Evolutionary conservation across 306 rosid genomes (phyloP).

Genomic region (Vigna reflexopilosa): DNA sequence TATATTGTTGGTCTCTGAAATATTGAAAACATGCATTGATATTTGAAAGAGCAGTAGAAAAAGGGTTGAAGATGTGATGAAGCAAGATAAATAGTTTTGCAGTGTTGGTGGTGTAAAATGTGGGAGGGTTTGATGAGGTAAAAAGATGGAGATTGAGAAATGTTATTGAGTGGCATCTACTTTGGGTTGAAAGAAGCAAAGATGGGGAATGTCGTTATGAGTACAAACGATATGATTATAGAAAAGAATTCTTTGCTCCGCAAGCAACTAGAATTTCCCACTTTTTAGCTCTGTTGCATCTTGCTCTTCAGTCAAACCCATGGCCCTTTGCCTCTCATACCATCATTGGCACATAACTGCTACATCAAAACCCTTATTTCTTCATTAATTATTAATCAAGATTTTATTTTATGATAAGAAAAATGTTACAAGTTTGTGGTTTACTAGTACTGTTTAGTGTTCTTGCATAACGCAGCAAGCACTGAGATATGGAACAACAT

Average conservation of each 20-base stretch:
- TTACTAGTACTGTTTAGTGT: conserved; percentile 13
- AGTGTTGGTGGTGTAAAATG: conserved; percentile 2
- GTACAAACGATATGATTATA: conserved; percentile 56
- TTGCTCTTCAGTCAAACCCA: conserved; percentile 54
- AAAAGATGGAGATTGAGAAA: conserved; percentile 40
- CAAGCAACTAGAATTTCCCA: conserved; percentile 61
- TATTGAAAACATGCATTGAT: conserved; percentile 20
- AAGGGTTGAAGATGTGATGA: background rate
- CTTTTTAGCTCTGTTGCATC: conserved; percentile 49
- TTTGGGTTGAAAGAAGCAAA: conserved; percentile 52
- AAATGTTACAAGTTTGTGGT: background rate
- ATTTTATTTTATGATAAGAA: background rate
- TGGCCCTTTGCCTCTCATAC: conserved; percentile 40
- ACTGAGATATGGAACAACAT: conserved; percentile 28
- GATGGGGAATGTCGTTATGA: conserved; percentile 59
- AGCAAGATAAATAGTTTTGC: background rate
- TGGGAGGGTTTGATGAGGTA: conserved; percentile 35
- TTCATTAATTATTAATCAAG: conserved; percentile 44
- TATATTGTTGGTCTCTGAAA: background rate
- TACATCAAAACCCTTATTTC: conserved; percentile 46
- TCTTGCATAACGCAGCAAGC: conserved; percentile 25
- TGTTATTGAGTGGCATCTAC: conserved; percentile 46
- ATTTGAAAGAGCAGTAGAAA: background rate
- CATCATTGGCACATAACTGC: conserved; percentile 74
- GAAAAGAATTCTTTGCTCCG: conserved; percentile 57